Evolutionary conservation across 2,329 filamentous ascomycete species (phyloP).

Genomic region (Fusarium armeniacum): DNA sequence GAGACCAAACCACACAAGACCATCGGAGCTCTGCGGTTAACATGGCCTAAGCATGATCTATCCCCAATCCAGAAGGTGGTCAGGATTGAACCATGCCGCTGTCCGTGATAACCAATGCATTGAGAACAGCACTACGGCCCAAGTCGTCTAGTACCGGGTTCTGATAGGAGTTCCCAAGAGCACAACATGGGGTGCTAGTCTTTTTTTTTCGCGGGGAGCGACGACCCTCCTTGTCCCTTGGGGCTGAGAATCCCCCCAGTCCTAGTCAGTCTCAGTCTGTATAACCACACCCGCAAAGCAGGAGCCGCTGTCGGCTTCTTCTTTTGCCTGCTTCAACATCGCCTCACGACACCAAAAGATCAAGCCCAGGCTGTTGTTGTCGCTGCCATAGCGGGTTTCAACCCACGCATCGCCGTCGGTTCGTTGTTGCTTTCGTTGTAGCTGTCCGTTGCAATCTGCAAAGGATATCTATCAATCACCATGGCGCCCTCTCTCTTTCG

Average conservation of each 20-base stretch:
- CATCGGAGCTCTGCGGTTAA: slow-evolving; percentile 28
- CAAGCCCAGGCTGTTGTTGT: slow-evolving; percentile 26
- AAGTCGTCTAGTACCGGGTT: slow-evolving; percentile 36
- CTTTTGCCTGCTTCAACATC: slow-evolving; percentile 39
- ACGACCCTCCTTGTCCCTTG: slow-evolving; percentile 36
- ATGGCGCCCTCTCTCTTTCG: slow-evolving; percentile 59
- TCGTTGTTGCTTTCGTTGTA: slow-evolving; percentile 33
- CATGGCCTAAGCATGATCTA: slow-evolving; percentile 26
- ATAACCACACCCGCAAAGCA: slow-evolving; percentile 43
- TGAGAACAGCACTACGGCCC: slow-evolving; percentile 25
- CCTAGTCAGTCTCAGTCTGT: slow-evolving; percentile 29
- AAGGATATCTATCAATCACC: slow-evolving; percentile 30
- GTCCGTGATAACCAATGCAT: slow-evolving; percentile 30
- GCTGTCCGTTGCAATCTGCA: slow-evolving; percentile 24
- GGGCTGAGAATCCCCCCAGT: slow-evolving; percentile 38
- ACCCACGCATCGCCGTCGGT: slow-evolving; percentile 40
- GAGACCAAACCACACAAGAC: slow-evolving; percentile 26
- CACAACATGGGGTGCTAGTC: slow-evolving; percentile 26
- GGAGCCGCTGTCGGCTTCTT: slow-evolving; percentile 41
- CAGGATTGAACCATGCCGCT: slow-evolving; percentile 33
- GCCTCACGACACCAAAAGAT: slow-evolving; percentile 31
- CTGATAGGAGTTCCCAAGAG: slow-evolving; percentile 1
- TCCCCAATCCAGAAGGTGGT: slow-evolving; percentile 39
- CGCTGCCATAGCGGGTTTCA: slow-evolving; percentile 44
- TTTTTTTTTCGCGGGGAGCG: slow-evolving; percentile 43